Evolutionary conservation across 768 basidiomycete genomes (phyloP), one percentile per base, ranked within the genome.

Genomic region (Amanita exitialis): DNA sequence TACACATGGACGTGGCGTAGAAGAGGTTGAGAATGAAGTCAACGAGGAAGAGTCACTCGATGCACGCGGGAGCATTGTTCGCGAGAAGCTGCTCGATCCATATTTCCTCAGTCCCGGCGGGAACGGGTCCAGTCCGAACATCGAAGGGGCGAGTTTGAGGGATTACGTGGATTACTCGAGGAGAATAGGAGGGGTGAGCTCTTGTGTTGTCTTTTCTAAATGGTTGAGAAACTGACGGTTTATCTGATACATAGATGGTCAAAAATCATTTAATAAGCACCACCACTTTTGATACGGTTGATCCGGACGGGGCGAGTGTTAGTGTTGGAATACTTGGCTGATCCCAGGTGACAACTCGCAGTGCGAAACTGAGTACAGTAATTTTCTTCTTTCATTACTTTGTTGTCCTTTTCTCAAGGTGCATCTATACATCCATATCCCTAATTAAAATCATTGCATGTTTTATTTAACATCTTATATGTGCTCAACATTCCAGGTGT

Each of bases 161-260:
- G 70, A 71, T 55, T 54, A 71, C 53, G 65, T 69, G 41, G 70
- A 71, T 49, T 71, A 71, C 54, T 65, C 68, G 27, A 59, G 69
- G 43, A 67, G 68, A 15, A 68, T 70, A 28, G 62, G 59, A 38
- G 66, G 63, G 48, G 65, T 68, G 50, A 18, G 65, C 56, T 3
- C 0, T 3, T 21, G 1, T 16, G 10, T 27, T 38, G 8, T 6
- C 23, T n/a, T 23, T 23, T 49, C 21, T 36, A 6, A 16, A 38
- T 37, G 12, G 39, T 13, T 15, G 4, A n/a, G 44, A 27, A n/a
- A 10, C 9, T 16, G 16, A 21, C 45, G 23, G 15, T 3, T 10
- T 16, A 16, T 5, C 8, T 51, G 15, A 10, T 41, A 10, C n/a
- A 34, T 43, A 66, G 65, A 53, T 62, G 20, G 54, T 60, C 36